Base-by-base conservation (phyloP, 192 early-diverging fungal species). In the Backusella psychrophila region DNA sequence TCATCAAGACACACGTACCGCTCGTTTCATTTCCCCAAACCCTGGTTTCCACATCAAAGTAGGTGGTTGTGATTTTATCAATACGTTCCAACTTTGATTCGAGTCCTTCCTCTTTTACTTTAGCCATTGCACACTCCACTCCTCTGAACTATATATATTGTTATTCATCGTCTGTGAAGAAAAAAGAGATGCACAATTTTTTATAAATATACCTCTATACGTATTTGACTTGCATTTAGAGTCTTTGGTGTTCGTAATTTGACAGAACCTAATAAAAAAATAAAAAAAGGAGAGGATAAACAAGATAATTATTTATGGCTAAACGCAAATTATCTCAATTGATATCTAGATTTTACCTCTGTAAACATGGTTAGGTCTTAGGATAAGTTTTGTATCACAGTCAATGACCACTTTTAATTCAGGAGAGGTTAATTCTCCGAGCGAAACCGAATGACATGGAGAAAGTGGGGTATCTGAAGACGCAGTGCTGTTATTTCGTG, bases 21-120 rank as follows among this genome's bases (percentile, higher is more conserved):
- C 65, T 80, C 38, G 66, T 52, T 35, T 77, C 79, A 69, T 76
- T 77, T 19, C 79, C 75, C 79, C 72, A 80, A n/a, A 80, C 52
- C 69, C 76, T 80, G 12, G 68, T 74, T 53, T 80, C 75, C 6
- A 67, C 46, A 34, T 80, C 79, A 75, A 80, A 80, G 29, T 71
- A 80, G 29, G 79, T 80, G 0, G 75, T 77, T 12, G 66, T 70
- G 15, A 77, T 33, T 56, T 80, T 75, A 65, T 80, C 49, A 44
- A 80, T 72, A 14, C 75, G 71, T 6, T 76, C 74, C 12, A 68
- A 39, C 33, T 72, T 71, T 1, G 19, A 29, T 35, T 77, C 79
- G 7, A 75, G 35, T 1, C 34, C 42, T 9, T 68, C 66, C 31
- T 80, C 79, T 19, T 66, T 44, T 19, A 67, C 71, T 66, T 77